phyloP scores from a whole-genome alignment of 129 eudicot genomes.

The Lonicera japonica region DNA sequence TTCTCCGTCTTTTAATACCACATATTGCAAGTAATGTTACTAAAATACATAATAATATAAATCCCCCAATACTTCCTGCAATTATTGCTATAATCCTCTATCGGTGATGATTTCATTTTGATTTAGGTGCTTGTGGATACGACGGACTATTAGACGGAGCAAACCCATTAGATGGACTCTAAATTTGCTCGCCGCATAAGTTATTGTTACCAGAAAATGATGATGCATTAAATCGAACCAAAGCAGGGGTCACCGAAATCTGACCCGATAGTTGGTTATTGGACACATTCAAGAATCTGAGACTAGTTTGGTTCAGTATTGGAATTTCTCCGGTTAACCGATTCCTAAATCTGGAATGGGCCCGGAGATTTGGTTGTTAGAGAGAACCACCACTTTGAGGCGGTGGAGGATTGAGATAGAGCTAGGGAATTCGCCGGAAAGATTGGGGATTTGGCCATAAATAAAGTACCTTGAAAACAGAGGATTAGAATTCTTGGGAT shows the following conservation, averaged over 20 bases:
- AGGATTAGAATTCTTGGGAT: too few species aligned
- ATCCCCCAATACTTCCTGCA: constrained; percentile 14
- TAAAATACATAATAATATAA: constrained; percentile 17
- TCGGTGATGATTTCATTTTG: constrained; percentile 18
- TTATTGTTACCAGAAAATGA: constrained; percentile 45
- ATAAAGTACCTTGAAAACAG: not conserved
- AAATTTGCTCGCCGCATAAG: constrained; percentile 76
- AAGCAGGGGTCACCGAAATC: constrained; percentile 56
- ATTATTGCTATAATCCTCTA: constrained; percentile 22
- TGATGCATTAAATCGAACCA: constrained; percentile 30
- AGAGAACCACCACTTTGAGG: constrained; percentile 57
- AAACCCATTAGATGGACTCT: constrained; percentile 44
- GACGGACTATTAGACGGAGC: constrained; percentile 6
- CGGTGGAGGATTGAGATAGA: constrained; percentile 59
- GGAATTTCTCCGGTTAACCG: constrained; percentile 68
- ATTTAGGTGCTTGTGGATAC: too few species aligned
- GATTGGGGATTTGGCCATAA: constrained; percentile 68
- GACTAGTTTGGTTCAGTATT: constrained; percentile 49
- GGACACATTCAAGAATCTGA: constrained; percentile 61
- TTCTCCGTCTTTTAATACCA: too few species aligned
- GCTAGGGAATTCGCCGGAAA: constrained; percentile 55
- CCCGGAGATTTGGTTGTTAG: constrained; percentile 57
- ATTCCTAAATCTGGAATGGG: constrained; percentile 38
- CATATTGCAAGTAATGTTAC: too few species aligned
- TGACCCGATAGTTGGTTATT: constrained; percentile 55